A percentile compares a stretch with the other conserved stretches of the same genome.
Conservation (phyloP, 1,284 basidiomycete species). For the Cystobasidium slooffiae region DNA sequence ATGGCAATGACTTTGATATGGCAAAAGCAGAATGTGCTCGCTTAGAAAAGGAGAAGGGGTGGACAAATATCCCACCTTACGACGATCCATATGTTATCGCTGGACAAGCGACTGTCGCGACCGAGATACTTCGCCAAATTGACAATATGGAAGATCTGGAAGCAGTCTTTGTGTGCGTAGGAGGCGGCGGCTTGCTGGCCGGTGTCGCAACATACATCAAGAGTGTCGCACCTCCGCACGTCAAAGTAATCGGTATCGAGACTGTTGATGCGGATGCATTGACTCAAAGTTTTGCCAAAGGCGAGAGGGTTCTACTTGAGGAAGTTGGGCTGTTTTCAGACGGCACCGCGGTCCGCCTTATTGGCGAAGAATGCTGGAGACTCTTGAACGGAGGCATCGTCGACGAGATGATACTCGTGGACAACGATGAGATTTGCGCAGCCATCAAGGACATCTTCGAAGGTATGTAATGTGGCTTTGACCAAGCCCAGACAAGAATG, state of each 20-base stretch:
- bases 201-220: conserved; percentile 94
- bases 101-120: conserved; percentile 92
- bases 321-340: conserved; percentile 98
- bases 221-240: conserved; percentile 82
- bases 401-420: conserved; percentile 83
- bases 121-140: conserved; percentile 87
- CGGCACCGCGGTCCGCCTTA: conserved; percentile 97
- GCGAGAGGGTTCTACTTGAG: conserved; percentile 76
- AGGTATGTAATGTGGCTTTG: conserved; percentile 63
- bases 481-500: no score
- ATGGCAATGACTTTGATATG: conserved; percentile 93
- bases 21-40: conserved; percentile 93
- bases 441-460: conserved; percentile 99
- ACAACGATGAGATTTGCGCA: conserved; percentile 97
- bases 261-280: conserved; percentile 95
- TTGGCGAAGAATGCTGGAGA: conserved; percentile 93
- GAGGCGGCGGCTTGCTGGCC: conserved; percentile 88
- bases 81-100: conserved; percentile 97
- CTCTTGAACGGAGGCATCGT: conserved; percentile 77
- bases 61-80: conserved; percentile 94
- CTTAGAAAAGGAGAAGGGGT: conserved; percentile 73
- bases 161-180: conserved; percentile 86
- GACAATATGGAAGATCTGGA: conserved; percentile 75
- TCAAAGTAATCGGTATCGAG: conserved; percentile 89
- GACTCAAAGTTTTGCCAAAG: conserved; percentile 74